Evolutionary conservation across 805 yeast species (phyloP), one percentile per base, ranked within the genome.

Genomic region (Candida ovalis): DNA sequence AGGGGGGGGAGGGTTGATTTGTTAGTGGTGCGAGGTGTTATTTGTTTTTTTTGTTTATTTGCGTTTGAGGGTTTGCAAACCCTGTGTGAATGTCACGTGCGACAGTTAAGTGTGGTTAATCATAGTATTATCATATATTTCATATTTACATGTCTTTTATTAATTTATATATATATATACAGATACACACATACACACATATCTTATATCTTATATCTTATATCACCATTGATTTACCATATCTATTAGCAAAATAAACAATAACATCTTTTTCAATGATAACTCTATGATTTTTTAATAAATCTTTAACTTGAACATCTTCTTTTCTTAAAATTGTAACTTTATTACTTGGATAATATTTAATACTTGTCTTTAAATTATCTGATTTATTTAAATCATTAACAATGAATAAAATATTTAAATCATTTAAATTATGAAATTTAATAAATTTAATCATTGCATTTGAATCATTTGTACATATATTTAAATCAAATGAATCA

Each of bases 221-320:
- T 15, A 9, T 23, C 2, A 54, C 48, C 9, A 57, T 48, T 41
- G 48, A 49, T 24, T 50, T 52, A 4, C 63, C 56, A 43, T 56
- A 63, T 46, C 56, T 57, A 32, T 56, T 61, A 8, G 75, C 77
- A 48, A 82, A 71, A 74, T 81, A 83, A 61, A 82, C 80, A 56
- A 90, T 76, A 1, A 96, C 91, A 22, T 72, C 71, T 56, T 78
- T 70, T 67, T 89, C 96, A 50, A 90, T 77, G 57, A 80, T 80
- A 49, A 90, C 72, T 55, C 88, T 77, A 59, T 85, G 78, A 13
- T 97, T 92, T 68, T 81, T 85, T 52, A 91, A 77, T 44, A 91
- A 60, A 63, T 90, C 96, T 68, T 91, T 81, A 18, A 91, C 92
- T 62, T 85, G 87, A 33, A 89, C 80, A 21, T 84, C 86, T 60